Conservation (phyloP, 1,284 basidiomycete species). For the Coriolopsis trogii region DNA sequence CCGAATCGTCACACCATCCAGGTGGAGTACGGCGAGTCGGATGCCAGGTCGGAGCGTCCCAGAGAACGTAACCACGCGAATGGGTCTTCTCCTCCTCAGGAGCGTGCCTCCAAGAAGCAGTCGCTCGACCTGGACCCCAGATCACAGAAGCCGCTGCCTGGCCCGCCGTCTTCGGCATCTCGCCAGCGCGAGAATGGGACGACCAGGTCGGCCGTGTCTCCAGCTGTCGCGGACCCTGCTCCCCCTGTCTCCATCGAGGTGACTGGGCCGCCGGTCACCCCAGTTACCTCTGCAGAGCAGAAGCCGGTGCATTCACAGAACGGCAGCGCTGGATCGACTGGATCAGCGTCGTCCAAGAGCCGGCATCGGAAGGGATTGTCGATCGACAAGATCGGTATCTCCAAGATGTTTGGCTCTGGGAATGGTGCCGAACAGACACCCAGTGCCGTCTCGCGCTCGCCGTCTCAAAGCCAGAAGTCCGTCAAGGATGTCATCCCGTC, state of each 20-base stretch:
- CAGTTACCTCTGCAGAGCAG: constrained; percentile 39
- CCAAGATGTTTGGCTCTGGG: constrained; percentile 56
- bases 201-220: constrained; percentile 1
- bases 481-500: constrained; percentile 14
- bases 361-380: constrained; percentile 66
- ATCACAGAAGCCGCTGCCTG: constrained; percentile 40
- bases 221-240: constrained; percentile 14
- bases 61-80: constrained; percentile 28
- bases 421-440: constrained; percentile 25
- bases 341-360: constrained; percentile 43
- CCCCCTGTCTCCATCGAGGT: constrained; percentile 49
- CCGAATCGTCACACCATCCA: constrained; percentile 86
- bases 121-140: constrained; percentile 32
- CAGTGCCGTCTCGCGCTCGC: constrained; percentile 38
- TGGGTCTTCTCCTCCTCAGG: constrained; percentile 12
- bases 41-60: constrained; percentile 32
- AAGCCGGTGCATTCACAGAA: constrained; percentile 26
- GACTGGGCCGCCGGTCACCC: constrained; percentile 49
- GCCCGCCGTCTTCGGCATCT: constrained; percentile 25
- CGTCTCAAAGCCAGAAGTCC: constrained; percentile 15
- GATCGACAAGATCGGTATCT: constrained; percentile 75
- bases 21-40: constrained; percentile 76
- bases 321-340: constrained; percentile 30
- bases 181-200: constrained; percentile 24
- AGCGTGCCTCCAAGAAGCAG: constrained; percentile 31